Evolutionary conservation across 129 eudicot species (phyloP).

Genomic region (Helianthus tuberosus): DNA sequence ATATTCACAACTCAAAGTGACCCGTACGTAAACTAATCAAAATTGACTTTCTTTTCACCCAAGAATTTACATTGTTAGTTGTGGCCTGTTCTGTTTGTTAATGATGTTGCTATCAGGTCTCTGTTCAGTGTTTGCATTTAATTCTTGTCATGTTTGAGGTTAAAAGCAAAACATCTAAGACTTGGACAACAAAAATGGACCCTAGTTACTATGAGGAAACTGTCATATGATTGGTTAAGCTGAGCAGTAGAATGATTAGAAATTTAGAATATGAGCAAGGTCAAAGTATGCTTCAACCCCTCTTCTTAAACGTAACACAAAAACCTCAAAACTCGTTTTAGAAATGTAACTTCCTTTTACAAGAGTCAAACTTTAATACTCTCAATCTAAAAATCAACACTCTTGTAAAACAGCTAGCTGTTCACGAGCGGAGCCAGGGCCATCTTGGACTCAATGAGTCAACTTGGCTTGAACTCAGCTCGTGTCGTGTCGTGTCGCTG

Average conservation of each 20-base stretch:
- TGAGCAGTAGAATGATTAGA: background rate
- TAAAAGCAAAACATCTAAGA: constrained; percentile 6
- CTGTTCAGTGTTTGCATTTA: background rate
- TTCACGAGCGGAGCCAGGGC: too few relatives aligned
- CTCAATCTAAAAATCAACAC: too few relatives aligned
- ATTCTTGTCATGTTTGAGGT: background rate
- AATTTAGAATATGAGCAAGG: background rate
- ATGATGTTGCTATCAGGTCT: background rate
- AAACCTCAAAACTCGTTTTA: background rate
- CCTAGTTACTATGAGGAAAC: background rate
- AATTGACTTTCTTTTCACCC: background rate
- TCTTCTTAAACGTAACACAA: background rate
- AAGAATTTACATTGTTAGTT: background rate
- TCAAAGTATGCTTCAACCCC: background rate
- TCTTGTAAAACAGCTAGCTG: too few relatives aligned
- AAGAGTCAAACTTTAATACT: too few relatives aligned
- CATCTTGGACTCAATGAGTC: too few relatives aligned
- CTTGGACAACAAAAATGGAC: background rate
- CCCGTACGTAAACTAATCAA: background rate
- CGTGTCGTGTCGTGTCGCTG: too few relatives aligned
- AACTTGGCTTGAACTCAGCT: too few relatives aligned
- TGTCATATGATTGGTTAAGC: background rate
- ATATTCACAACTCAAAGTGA: background rate
- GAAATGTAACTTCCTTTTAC: background rate
- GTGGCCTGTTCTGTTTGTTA: too few relatives aligned